These are phyloP conservation scores for Leccinum pachyderme DNA, from an alignment of 1,284 basidiomycete genomes.

Conservation along the genomic window DNA sequence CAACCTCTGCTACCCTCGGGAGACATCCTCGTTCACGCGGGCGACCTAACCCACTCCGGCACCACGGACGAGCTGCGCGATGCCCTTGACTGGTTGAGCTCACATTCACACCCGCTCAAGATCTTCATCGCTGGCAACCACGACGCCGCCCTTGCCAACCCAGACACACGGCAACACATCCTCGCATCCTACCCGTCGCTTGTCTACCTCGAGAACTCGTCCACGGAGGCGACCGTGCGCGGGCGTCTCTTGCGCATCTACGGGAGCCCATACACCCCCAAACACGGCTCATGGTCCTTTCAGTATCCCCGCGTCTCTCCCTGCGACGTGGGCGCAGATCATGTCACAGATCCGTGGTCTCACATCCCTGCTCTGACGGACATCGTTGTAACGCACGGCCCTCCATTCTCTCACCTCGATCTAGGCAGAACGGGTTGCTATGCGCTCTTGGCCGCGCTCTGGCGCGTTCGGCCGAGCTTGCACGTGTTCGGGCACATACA, in stretches of 20 bases:
- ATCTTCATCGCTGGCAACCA: constrained; percentile 13
- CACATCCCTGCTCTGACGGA: constrained; percentile 33
- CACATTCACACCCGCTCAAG: constrained; percentile 8
- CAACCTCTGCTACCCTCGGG: constrained; percentile 7
- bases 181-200: constrained; percentile 6
- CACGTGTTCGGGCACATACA: constrained; percentile 47
- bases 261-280: constrained; percentile 23
- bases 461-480: constrained; percentile 35
- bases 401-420: constrained; percentile 38
- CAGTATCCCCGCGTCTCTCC: constrained; percentile 11
- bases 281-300: constrained; percentile 15
- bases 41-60: constrained; percentile 8
- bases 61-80: constrained; percentile 5
- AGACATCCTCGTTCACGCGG: constrained; percentile 11
- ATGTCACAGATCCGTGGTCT: constrained; percentile 23
- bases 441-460: constrained; percentile 33
- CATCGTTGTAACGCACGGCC: constrained; percentile 44
- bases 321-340: neutral
- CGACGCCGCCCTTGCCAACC: constrained; percentile 5
- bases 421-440: constrained; percentile 29
- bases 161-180: neutral
- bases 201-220: constrained; percentile 9
- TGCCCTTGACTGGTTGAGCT: constrained; percentile 10
- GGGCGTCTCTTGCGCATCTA: constrained; percentile 17
- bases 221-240: constrained; percentile 13